Conservation (phyloP, 129 eudicot genomes). For the Escallonia rubra region DNA sequence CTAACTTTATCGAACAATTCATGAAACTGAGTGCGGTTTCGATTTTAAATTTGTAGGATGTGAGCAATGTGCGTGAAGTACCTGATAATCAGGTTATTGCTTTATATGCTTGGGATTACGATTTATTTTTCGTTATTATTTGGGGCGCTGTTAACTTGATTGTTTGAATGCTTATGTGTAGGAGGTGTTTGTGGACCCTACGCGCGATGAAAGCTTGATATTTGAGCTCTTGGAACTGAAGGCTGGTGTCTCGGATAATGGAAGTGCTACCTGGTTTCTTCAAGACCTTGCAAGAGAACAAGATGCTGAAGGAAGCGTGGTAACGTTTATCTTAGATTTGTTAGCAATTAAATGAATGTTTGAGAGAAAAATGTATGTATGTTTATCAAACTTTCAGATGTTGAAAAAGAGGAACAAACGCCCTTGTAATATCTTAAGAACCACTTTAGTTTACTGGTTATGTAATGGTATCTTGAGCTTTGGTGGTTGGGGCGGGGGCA, state of each 20-base stretch:
- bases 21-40: not conserved
- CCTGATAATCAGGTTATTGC: constrained; percentile 86
- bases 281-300: constrained; percentile 92
- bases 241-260: constrained; percentile 60
- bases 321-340: constrained; percentile 6
- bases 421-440: no score
- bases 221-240: constrained; percentile 79
- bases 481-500: no score
- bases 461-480: no score
- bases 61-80: constrained; percentile 72
- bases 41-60: constrained; percentile 43
- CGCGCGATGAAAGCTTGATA: constrained; percentile 79
- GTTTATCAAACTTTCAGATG: no score
- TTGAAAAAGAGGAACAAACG: no score
- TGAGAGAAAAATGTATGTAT: no score
- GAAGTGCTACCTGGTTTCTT: constrained; percentile 93
- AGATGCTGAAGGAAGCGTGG: constrained; percentile 69
- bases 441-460: no score
- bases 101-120: not conserved
- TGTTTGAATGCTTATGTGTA: constrained; percentile 9
- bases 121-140: not conserved
- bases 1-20: not conserved
- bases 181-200: constrained; percentile 91
- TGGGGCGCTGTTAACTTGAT: not conserved
- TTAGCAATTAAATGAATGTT: no score